phyloP scores from a whole-genome alignment of 805 yeast species.

The Schwanniomyces yamadae region DNA sequence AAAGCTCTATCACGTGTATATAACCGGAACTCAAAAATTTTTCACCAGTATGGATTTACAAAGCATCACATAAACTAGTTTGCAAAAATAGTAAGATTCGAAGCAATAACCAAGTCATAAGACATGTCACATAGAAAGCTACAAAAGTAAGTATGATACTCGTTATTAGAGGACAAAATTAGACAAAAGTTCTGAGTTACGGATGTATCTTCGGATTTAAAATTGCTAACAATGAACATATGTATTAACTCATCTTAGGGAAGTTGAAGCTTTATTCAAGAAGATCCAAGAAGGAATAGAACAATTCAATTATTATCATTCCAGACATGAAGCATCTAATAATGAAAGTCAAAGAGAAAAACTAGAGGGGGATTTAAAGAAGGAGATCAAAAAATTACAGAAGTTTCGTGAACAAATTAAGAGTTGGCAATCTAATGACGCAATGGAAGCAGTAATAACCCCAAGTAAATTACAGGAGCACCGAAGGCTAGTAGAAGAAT shows the following conservation, averaged over 20 bases:
- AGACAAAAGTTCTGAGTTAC: neutral
- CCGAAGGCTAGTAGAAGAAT: slow-evolving; percentile 41
- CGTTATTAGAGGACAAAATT: neutral
- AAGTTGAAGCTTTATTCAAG: slow-evolving; percentile 43
- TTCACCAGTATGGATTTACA: neutral
- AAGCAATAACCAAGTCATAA: slow-evolving; percentile 1
- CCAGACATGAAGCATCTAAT: slow-evolving; percentile 39
- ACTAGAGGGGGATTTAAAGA: slow-evolving; percentile 43
- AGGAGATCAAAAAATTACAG: slow-evolving; percentile 46
- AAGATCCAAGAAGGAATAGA: slow-evolving; percentile 46
- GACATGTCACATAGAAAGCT: slow-evolving; percentile 32
- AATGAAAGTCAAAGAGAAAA: slow-evolving; percentile 45
- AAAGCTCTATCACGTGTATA: too few species aligned
- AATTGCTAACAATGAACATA: too few species aligned
- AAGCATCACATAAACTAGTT: too few species aligned
- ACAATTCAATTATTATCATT: slow-evolving; percentile 43
- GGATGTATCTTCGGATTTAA: too few species aligned
- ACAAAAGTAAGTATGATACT: slow-evolving; percentile 31
- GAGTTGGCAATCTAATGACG: slow-evolving; percentile 42
- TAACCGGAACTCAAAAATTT: slow-evolving; percentile 4
- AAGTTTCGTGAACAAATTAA: slow-evolving; percentile 47
- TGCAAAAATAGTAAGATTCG: too few species aligned
- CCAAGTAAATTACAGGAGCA: slow-evolving; percentile 34
- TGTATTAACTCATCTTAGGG: slow-evolving; percentile 22
- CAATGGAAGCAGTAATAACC: slow-evolving; percentile 25